phyloP scores from a whole-genome alignment of 352 stramenopile species.

The Pythium chondricola region DNA sequence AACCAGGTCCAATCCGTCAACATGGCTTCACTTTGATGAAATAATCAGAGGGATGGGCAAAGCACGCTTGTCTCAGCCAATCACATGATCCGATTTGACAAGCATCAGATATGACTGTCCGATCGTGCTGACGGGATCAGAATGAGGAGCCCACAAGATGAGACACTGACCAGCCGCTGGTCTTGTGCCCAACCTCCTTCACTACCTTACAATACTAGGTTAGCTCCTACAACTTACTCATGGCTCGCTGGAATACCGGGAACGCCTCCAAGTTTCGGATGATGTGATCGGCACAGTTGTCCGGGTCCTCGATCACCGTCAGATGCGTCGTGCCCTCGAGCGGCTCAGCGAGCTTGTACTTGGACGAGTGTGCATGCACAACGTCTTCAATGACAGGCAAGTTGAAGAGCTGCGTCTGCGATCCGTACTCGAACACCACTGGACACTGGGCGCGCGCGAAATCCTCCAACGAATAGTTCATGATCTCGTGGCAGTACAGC shows the following conservation, averaged over 20 bases:
- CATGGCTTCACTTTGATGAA: slow-evolving; percentile 13
- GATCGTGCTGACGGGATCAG: slow-evolving; percentile 8
- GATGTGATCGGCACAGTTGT: slow-evolving; percentile 8
- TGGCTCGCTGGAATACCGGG: neutral
- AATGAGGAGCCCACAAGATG: slow-evolving; percentile 3
- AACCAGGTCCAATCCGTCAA: neutral
- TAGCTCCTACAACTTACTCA: neutral
- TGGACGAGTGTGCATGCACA: neutral
- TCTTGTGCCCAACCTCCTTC: neutral
- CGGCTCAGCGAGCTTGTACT: neutral
- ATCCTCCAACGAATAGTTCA: slow-evolving; percentile 1
- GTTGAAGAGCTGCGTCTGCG: slow-evolving; percentile 10
- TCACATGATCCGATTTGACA: neutral
- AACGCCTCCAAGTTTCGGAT: slow-evolving; percentile 2
- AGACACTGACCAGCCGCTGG: slow-evolving; percentile 1
- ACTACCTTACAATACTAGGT: no score
- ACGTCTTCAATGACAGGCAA: neutral
- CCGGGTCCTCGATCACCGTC: slow-evolving; percentile 13
- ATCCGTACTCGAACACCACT: slow-evolving; percentile 7
- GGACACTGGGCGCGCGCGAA: slow-evolving; percentile 1
- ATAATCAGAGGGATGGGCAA: slow-evolving; percentile 9
- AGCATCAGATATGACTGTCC: neutral
- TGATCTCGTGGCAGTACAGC: slow-evolving; percentile 15
- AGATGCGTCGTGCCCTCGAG: slow-evolving; percentile 6
- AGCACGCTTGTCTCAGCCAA: neutral